phyloP scores from a whole-genome alignment of 2,329 filamentous ascomycete genomes.

The Aspergillus novoparasiticus region DNA sequence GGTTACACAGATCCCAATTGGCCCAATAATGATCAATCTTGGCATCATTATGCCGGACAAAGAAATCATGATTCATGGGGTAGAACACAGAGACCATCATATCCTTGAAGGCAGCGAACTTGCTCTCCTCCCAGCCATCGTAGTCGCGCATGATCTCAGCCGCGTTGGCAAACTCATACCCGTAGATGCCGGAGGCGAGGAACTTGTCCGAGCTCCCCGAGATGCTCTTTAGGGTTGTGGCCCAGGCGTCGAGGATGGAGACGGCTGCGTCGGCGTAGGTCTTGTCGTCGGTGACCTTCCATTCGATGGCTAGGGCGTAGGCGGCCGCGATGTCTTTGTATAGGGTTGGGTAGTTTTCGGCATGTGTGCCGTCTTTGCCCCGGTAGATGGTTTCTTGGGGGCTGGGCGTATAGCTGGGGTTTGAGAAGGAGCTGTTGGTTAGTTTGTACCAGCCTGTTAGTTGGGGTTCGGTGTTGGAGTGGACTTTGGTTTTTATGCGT shows the following conservation, averaged over 20 bases:
- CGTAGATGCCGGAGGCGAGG: slow-evolving; percentile 48
- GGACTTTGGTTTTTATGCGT: slow-evolving; percentile 44
- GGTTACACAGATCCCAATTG: slow-evolving; percentile 52
- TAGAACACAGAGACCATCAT: slow-evolving; percentile 45
- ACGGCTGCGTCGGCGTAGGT: slow-evolving; percentile 42
- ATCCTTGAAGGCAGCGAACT: slow-evolving; percentile 26
- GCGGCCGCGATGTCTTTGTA: slow-evolving; percentile 41
- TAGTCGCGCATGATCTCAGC: slow-evolving; percentile 48
- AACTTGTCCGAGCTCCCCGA: slow-evolving; percentile 40
- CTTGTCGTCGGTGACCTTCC: slow-evolving; percentile 43
- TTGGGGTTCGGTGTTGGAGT: slow-evolving; percentile 38
- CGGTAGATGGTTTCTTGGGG: slow-evolving; percentile 40
- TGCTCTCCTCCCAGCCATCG: slow-evolving; percentile 30
- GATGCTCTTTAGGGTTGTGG: slow-evolving; percentile 35
- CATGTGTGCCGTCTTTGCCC: slow-evolving; percentile 27
- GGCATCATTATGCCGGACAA: slow-evolving; percentile 41
- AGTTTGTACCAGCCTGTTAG: slow-evolving; percentile 39
- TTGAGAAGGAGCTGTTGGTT: slow-evolving; percentile 30
- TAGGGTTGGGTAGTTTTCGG: slow-evolving; percentile 38
- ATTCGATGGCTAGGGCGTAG: slow-evolving; percentile 45
- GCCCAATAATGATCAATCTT: slow-evolving; percentile 42
- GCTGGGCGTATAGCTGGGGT: slow-evolving; percentile 30
- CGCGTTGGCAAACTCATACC: slow-evolving; percentile 52
- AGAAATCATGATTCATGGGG: slow-evolving; percentile 42
- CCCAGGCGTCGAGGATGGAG: slow-evolving; percentile 45